Conservation (phyloP, 2,329 filamentous ascomycete species). For the Aspergillus cejpii region DNA sequence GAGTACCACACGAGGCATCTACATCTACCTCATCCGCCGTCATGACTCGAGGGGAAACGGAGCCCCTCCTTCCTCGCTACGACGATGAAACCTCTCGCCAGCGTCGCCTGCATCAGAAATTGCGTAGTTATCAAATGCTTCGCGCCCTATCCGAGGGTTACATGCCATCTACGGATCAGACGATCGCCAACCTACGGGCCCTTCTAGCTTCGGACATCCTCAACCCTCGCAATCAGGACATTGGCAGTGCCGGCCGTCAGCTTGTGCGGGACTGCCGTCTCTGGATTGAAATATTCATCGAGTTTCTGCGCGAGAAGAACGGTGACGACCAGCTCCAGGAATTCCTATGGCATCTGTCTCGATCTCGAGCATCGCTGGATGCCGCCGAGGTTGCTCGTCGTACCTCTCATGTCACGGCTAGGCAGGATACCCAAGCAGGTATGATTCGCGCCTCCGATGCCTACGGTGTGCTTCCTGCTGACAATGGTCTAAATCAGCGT, state of each 20-base stretch:
- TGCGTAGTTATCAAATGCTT: slow-evolving; percentile 89
- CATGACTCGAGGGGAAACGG: slow-evolving; percentile 54
- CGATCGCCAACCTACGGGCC: slow-evolving; percentile 70
- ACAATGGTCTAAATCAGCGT: slow-evolving; percentile 47
- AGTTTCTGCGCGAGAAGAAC: slow-evolving; percentile 79
- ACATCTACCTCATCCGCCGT: slow-evolving; percentile 4
- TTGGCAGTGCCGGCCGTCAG: slow-evolving; percentile 70
- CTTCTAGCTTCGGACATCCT: slow-evolving; percentile 71
- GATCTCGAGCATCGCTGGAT: slow-evolving; percentile 65
- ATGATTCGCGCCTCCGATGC: slow-evolving; percentile 5
- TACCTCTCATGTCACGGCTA: slow-evolving; percentile 57
- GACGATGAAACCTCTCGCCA: slow-evolving; percentile 70
- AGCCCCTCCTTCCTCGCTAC: slow-evolving; percentile 72
- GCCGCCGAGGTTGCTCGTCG: slow-evolving; percentile 56
- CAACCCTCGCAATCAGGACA: slow-evolving; percentile 64
- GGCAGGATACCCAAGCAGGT: slow-evolving; percentile 67
- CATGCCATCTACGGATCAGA: slow-evolving; percentile 86
- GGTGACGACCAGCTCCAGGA: slow-evolving; percentile 79
- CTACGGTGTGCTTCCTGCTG: slow-evolving; percentile 1
- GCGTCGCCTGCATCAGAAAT: slow-evolving; percentile 73
- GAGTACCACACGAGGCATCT: background rate
- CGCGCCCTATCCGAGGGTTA: slow-evolving; percentile 74
- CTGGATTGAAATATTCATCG: slow-evolving; percentile 72
- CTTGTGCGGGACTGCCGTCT: slow-evolving; percentile 65
- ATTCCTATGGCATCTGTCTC: slow-evolving; percentile 76